Conservation (phyloP, 805 yeast species). For the Nakazawaea populi region DNA sequence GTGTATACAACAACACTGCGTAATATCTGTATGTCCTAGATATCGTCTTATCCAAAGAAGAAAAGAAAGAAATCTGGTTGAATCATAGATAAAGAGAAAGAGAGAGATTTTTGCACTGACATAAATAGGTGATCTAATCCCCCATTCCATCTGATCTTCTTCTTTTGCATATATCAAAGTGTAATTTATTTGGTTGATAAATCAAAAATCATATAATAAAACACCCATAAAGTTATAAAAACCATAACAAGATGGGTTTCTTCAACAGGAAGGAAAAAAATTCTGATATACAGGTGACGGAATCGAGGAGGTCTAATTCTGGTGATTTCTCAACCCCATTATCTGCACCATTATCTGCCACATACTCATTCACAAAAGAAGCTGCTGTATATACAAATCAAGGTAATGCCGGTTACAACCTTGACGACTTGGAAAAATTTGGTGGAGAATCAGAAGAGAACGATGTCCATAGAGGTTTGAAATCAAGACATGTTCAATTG, state of each 20-base stretch:
- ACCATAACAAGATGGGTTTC: not conserved
- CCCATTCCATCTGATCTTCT: too few species aligned
- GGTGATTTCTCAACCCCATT: not conserved
- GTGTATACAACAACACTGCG: too few species aligned
- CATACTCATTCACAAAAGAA: conserved; percentile 8
- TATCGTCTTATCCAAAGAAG: too few species aligned
- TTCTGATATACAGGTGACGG: not conserved
- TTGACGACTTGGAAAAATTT: conserved; percentile 7
- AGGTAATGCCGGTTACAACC: conserved; percentile 1
- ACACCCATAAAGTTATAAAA: not conserved
- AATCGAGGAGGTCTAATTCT: not conserved
- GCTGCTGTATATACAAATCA: conserved; percentile 10
- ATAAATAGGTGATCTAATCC: too few species aligned
- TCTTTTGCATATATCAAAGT: too few species aligned
- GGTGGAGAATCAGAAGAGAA: conserved; percentile 3
- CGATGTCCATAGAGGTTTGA: conserved; percentile 34
- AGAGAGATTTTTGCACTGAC: too few species aligned
- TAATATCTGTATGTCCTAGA: too few species aligned
- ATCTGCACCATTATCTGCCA: conserved; percentile 2
- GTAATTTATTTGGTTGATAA: too few species aligned
- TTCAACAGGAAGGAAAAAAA: not conserved
- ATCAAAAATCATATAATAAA: too few species aligned
- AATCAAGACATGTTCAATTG: conserved; percentile 51
- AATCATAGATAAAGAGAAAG: too few species aligned
- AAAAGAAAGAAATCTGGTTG: too few species aligned